A percentile compares a stretch with the other conserved stretches of the same genome.
Evolutionary conservation across 352 stramenopile genomes (phyloP).

Genomic region (Pythium brachiatum): DNA sequence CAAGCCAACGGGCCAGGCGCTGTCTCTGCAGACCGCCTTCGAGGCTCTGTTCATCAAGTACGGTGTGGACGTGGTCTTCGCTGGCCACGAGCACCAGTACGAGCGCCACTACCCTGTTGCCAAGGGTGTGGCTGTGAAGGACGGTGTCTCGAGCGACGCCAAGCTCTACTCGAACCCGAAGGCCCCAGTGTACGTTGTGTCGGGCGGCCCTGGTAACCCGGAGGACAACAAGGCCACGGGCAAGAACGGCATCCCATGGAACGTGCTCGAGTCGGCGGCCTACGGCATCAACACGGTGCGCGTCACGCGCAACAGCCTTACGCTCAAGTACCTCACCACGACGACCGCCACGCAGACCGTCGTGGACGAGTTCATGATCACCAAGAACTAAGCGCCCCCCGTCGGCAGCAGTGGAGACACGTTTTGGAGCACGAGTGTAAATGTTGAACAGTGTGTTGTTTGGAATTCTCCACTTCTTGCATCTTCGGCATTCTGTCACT

Average conservation of each 20-base stretch:
- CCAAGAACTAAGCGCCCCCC: constrained; percentile 27
- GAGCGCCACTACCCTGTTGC: constrained; percentile 17
- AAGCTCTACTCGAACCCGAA: constrained; percentile 24
- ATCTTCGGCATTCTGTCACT: too few relatives aligned
- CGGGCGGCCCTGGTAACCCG: background rate
- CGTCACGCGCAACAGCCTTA: constrained; percentile 31
- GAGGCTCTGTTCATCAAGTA: constrained; percentile 50
- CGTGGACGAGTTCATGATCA: constrained; percentile 44
- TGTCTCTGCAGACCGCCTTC: constrained; percentile 39
- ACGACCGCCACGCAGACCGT: constrained; percentile 19
- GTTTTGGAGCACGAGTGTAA: too few relatives aligned
- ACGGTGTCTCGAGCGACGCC: constrained; percentile 18
- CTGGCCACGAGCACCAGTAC: constrained; percentile 40
- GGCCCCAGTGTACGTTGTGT: constrained; percentile 26
- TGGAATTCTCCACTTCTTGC: too few relatives aligned
- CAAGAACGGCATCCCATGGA: constrained; percentile 31
- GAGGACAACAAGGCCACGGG: constrained; percentile 12
- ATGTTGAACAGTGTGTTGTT: too few relatives aligned
- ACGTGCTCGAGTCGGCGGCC: constrained; percentile 32
- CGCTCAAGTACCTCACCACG: constrained; percentile 34
- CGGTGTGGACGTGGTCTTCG: constrained; percentile 37
- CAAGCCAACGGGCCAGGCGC: constrained; percentile 14
- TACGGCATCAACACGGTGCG: constrained; percentile 41
- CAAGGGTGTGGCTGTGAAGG: constrained; percentile 13
- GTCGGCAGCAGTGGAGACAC: too few relatives aligned